phyloP scores from a whole-genome alignment of 2,329 filamentous ascomycete species.

The Zelopaecilomyces penicillatus region DNA sequence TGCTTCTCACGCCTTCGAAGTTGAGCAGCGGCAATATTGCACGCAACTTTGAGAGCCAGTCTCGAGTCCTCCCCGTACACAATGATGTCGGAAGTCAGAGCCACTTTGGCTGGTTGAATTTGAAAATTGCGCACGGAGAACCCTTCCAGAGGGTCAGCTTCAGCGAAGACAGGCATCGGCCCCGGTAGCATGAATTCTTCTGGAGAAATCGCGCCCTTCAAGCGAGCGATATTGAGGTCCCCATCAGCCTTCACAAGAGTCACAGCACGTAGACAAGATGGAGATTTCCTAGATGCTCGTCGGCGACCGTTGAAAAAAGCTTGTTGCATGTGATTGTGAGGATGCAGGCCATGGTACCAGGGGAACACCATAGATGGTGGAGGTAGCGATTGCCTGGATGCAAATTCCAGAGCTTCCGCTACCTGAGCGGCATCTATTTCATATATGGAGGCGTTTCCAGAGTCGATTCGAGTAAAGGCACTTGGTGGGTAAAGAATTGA shows the following conservation, averaged over 20 bases:
- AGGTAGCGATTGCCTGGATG: constrained; percentile 72
- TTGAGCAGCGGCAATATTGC: constrained; percentile 68
- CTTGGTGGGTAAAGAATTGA: constrained; percentile 72
- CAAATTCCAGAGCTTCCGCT: constrained; percentile 64
- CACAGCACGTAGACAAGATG: constrained; percentile 66
- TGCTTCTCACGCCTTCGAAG: constrained; percentile 61
- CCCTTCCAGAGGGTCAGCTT: constrained; percentile 78
- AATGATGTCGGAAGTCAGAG: constrained; percentile 82
- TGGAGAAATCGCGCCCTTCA: constrained; percentile 81
- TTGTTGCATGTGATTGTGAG: constrained; percentile 79
- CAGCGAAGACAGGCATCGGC: constrained; percentile 56
- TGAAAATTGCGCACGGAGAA: constrained; percentile 97
- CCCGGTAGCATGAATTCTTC: constrained; percentile 63
- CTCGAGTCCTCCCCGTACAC: constrained; percentile 73
- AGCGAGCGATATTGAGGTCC: constrained; percentile 60
- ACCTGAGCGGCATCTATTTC: constrained; percentile 62
- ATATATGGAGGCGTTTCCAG: constrained; percentile 56
- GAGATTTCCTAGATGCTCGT: constrained; percentile 60
- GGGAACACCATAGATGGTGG: constrained; percentile 84
- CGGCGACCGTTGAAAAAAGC: constrained; percentile 79
- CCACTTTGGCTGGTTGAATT: constrained; percentile 84
- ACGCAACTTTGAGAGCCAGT: constrained; percentile 54
- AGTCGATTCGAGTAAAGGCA: constrained; percentile 43
- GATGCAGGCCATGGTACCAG: constrained; percentile 90
- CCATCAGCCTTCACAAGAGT: constrained; percentile 86